Percentiles rank a stretch among this genome's conserved stretches.
These are phyloP conservation scores for Aspergillus sclerotiicarbonarius DNA, from an alignment of 495 filamentous ascomycete species.

Conservation along the genomic window DNA sequence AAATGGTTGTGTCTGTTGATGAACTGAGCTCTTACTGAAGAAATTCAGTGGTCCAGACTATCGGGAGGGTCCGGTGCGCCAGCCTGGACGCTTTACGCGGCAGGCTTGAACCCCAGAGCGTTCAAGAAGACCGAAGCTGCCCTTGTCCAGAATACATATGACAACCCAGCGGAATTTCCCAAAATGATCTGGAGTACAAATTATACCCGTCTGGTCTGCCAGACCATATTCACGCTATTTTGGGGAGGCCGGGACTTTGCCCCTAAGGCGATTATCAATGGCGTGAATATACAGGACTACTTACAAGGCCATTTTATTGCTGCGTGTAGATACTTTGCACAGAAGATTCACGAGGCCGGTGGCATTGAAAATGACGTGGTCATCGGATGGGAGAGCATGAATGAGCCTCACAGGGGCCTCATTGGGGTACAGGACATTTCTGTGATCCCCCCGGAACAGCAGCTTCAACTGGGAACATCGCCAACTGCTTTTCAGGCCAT, in stretches of 20 bases:
- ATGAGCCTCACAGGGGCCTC: conserved; percentile 89
- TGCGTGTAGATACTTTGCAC: conserved; percentile 76
- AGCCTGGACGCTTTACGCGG: conserved; percentile 96
- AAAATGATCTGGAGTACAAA: conserved; percentile 99
- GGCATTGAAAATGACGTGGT: conserved; percentile 84
- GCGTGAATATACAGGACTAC: conserved; percentile 94
- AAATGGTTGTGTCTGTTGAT: too few species aligned
- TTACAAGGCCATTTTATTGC: conserved; percentile 82
- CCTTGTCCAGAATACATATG: conserved; percentile 90
- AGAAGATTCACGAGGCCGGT: conserved; percentile 83
- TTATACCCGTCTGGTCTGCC: conserved; percentile 82
- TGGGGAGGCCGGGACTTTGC: conserved; percentile 92
- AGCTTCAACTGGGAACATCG: conserved; percentile 87
- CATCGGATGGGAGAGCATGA: conserved; percentile 93
- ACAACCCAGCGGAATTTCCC: conserved; percentile 81
- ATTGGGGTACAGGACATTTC: conserved; percentile 84
- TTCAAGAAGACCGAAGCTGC: conserved; percentile 90
- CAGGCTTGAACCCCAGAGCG: conserved; percentile 77
- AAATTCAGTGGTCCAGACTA: conserved; percentile 79
- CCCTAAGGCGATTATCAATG: conserved; percentile 92
- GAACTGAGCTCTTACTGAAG: conserved; percentile 12
- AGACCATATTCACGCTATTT: conserved; percentile 92
- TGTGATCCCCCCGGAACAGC: conserved; percentile 79
- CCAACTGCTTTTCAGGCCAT: conserved; percentile 96
- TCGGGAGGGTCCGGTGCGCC: conserved; percentile 93